Conservation (phyloP, 345 rosid genomes). For the Physaria fendleri region DNA sequence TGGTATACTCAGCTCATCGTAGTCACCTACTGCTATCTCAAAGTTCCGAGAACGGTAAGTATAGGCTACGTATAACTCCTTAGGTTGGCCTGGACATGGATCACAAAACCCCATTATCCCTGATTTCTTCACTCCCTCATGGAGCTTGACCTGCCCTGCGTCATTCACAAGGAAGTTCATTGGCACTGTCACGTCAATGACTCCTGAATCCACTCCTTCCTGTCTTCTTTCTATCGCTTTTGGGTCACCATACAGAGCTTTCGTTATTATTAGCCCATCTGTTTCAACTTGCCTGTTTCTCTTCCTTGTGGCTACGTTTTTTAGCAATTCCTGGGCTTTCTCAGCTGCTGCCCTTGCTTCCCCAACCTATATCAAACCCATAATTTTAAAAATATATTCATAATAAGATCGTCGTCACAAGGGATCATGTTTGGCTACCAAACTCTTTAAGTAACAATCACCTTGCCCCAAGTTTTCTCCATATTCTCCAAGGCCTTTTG, state of each 20-base stretch:
- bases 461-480: slow-evolving; percentile 71
- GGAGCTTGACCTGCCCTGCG: slow-evolving; percentile 85
- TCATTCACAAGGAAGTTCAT: slow-evolving; percentile 85
- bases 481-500: slow-evolving; percentile 61
- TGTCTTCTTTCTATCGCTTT: slow-evolving; percentile 49
- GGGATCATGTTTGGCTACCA: not conserved
- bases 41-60: slow-evolving; percentile 44
- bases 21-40: slow-evolving; percentile 64
- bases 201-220: slow-evolving; percentile 43
- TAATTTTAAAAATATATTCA: not conserved
- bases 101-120: slow-evolving; percentile 98
- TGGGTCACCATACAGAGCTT: slow-evolving; percentile 63
- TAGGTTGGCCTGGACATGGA: slow-evolving; percentile 86
- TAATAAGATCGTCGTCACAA: not conserved
- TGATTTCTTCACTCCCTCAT: slow-evolving; percentile 82
- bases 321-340: slow-evolving; percentile 74
- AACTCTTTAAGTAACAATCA: slow-evolving; percentile 24
- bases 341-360: slow-evolving; percentile 70
- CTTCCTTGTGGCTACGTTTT: slow-evolving; percentile 78
- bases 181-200: slow-evolving; percentile 75
- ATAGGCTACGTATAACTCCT: slow-evolving; percentile 63
- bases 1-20: slow-evolving; percentile 63
- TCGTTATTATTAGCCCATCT: slow-evolving; percentile 67
- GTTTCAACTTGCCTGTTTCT: slow-evolving; percentile 57
- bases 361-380: slow-evolving; percentile 50